These are phyloP conservation scores for Leishmania arabica DNA, from an alignment of 208 protist species.

Conservation along the genomic window DNA sequence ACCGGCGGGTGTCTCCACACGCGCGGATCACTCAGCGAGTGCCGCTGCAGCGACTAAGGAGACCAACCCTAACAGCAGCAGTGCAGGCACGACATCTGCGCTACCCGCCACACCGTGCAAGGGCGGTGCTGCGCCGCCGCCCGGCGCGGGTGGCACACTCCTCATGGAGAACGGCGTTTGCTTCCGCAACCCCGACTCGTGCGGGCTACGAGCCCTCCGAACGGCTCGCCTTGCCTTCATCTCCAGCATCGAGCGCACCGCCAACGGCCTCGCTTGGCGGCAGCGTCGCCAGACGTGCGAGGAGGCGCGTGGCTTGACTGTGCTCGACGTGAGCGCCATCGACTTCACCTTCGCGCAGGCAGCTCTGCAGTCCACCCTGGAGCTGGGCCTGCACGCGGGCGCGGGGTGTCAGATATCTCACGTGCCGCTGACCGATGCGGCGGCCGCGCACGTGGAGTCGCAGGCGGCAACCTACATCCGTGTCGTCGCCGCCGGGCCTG, in stretches of 20 bases:
- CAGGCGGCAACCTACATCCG: slow-evolving; percentile 47
- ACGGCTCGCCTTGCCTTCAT: slow-evolving; percentile 68
- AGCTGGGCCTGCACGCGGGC: slow-evolving; percentile 52
- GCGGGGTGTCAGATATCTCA: slow-evolving; percentile 58
- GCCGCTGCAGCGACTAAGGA: not conserved
- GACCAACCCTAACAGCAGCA: not conserved
- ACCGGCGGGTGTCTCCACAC: not conserved
- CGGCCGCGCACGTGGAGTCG: slow-evolving; percentile 38
- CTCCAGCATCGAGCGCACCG: slow-evolving; percentile 43
- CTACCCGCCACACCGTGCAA: not conserved
- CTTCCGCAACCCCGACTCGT: slow-evolving; percentile 43
- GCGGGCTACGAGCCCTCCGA: slow-evolving; percentile 68
- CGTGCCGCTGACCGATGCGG: slow-evolving; percentile 52
- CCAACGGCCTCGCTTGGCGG: slow-evolving; percentile 29
- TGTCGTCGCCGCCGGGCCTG: slow-evolving; percentile 33
- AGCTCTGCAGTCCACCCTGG: slow-evolving; percentile 53
- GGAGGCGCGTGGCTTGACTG: slow-evolving; percentile 41
- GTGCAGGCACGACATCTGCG: not conserved
- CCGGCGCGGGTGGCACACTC: slow-evolving; percentile 13
- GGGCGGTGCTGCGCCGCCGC: not conserved
- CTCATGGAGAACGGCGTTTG: slow-evolving; percentile 75
- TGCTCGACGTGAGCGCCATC: slow-evolving; percentile 71
- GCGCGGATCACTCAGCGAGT: not conserved
- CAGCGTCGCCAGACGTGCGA: slow-evolving; percentile 34
- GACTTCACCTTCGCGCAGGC: slow-evolving; percentile 75